Percentiles rank a stretch among this genome's conserved stretches.
Evolutionary conservation across 495 filamentous ascomycete genomes (phyloP).

Genomic region (Penicillium bovifimosum): DNA sequence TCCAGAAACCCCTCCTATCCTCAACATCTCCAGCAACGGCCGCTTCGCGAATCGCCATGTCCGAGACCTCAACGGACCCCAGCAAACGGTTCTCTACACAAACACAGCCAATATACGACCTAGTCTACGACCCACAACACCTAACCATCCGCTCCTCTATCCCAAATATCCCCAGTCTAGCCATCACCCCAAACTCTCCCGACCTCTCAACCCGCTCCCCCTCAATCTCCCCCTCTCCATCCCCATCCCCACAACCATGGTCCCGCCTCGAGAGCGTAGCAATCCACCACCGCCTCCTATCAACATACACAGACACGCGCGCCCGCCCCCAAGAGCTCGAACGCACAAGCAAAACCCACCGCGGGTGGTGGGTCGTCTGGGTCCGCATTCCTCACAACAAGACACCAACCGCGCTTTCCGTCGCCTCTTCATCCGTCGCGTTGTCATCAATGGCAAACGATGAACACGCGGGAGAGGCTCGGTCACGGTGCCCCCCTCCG

Average conservation of each 20-base stretch:
- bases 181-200: constrained; percentile 7
- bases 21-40: constrained; percentile 58
- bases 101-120: constrained; percentile 63
- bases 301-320: constrained; percentile 62
- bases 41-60: constrained; percentile 40
- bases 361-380: constrained; percentile 98
- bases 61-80: constrained; percentile 21
- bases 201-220: constrained; percentile 44
- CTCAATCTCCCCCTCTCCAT: constrained; percentile 67
- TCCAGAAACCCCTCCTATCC: constrained; percentile 63
- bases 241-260: constrained; percentile 39
- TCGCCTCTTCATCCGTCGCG: constrained; percentile 15
- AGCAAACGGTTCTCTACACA: constrained; percentile 24
- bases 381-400: constrained; percentile 52
- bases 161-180: constrained; percentile 78
- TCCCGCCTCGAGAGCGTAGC: constrained; percentile 85
- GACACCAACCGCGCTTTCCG: constrained; percentile 14
- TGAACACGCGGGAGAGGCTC: constrained; percentile 11
- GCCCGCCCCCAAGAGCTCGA: constrained; percentile 60
- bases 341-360: constrained; percentile 81
- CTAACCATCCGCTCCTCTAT: constrained; percentile 78
- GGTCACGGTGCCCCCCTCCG: background rate
- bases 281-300: constrained; percentile 79
- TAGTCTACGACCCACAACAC: constrained; percentile 76
- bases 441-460: constrained; percentile 15